Base-by-base conservation (phyloP, 2,329 filamentous ascomycete genomes). In the Colletotrichum sp. region DNA sequence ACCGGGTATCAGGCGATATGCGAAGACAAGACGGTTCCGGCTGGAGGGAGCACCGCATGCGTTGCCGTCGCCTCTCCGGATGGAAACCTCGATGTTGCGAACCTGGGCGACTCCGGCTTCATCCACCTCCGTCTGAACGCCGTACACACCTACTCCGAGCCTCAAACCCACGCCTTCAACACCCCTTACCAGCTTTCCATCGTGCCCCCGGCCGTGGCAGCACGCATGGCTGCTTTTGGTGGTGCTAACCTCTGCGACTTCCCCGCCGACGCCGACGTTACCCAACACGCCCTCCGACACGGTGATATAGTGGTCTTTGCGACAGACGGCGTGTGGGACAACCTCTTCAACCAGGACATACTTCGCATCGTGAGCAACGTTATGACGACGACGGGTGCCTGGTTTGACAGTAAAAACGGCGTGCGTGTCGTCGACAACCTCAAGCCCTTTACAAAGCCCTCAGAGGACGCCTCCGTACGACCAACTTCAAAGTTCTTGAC, bases 101-200 rank as follows among this genome's bases (percentile, higher is more conserved):
- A 99, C 84, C 88, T 99, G 38, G 97, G 97, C 76, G 97, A 99
- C 85, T 98, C 95, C 31, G 97, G 97, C 36, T 98, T 96, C 82
- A 89, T 98, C 70, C 93, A 98, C 75, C 88, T 98, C 74, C 92
- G 95, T 16, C 90, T 95, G 31, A 97, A 96, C 77, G 95, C 94
- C 16, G 94, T 99, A 36, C 93, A 97, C 82, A 90, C 93, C 70
- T 93, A 92, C 80, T 98, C 95, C 3, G 90, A 92, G 62, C 93
- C 95, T 29, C 97, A 99, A 84, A 98, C 95, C 1, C 97, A 99
- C 83, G 95, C 93, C 57, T 99, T 99, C 89, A 99, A 99, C 84
- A 98, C 97, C 0, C 97, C 97, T 0, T 99, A 94, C 81, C 97
- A 99, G 83, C 90, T 99, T 54, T 96, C 95, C 68, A 92, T 98